Evolutionary conservation across 169 alveolate species (phyloP), one percentile per base, ranked within the genome.

Genomic region (Cyclospora cayetanensis): DNA sequence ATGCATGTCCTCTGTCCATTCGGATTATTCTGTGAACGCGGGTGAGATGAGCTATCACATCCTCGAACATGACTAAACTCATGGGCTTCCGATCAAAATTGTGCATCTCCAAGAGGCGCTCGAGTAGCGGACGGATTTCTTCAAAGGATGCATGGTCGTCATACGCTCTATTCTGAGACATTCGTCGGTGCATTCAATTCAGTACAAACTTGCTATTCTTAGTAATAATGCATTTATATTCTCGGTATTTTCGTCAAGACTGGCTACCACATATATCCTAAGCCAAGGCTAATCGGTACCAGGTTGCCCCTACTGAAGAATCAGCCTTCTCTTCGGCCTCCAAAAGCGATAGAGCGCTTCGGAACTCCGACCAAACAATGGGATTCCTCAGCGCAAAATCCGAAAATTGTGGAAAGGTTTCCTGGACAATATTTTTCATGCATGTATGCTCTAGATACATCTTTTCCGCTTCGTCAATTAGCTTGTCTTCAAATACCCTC

Each of bases 41-140:
- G 89, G 98, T 95, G 42, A 98, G 97, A 94, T 98, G 99, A 80
- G 96, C 96, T 93, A 98, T 96, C 18, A 99, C 99, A 91, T 98
- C 99, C 92, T 97, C 99, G 96, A 98, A 98, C 46, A 98, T 95
- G 50, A 98, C 99, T 84, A 97, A 91, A 80, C 97, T 98, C 99
- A 98, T 97, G 97, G 96, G 96, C 68, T 97, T 96, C 80, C 96
- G 96, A 89, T 95, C 93, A 68, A 94, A 96, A 53, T 96, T 96
- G 95, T 97, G 97, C 27, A 96, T 98, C 93, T 97, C 98, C 55
- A 98, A 92, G 31, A 97, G 93, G 85, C 93, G 96, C 74, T 96
- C 96, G 89, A 98, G 95, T 84, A 96, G 96, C 43, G 95, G 94
- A 20, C 96, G 96, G 31, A 97, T 98, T 80, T 93, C 94, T 53